phyloP scores from a whole-genome alignment of 2,329 filamentous ascomycete genomes.

The Penicillium hesseltinei region DNA sequence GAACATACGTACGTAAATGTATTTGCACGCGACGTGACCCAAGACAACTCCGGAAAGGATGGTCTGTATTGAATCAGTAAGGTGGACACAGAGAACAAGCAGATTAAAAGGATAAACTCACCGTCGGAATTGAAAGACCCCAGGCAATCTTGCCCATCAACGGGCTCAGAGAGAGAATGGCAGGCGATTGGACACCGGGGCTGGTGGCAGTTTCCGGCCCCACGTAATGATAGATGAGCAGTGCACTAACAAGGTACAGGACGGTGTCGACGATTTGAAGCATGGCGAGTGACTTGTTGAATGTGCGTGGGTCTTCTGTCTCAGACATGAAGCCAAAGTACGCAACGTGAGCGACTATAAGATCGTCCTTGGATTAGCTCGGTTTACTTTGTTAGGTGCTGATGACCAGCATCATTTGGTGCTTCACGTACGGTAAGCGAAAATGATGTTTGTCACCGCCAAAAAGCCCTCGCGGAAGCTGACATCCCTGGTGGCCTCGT shows the following conservation, averaged over 20 bases:
- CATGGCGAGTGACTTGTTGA: slow-evolving; percentile 60
- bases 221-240: slow-evolving; percentile 66
- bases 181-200: slow-evolving; percentile 57
- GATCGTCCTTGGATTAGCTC: not conserved
- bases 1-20: slow-evolving; percentile 64
- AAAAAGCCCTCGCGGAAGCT: slow-evolving; percentile 57
- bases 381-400: not conserved
- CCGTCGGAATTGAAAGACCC: slow-evolving; percentile 65
- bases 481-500: slow-evolving; percentile 40
- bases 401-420: not conserved
- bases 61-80: slow-evolving; percentile 42
- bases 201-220: slow-evolving; percentile 44
- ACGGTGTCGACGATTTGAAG: slow-evolving; percentile 60
- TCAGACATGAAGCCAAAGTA: slow-evolving; percentile 68
- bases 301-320: slow-evolving; percentile 59
- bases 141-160: slow-evolving; percentile 63
- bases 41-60: slow-evolving; percentile 69
- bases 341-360: slow-evolving; percentile 56
- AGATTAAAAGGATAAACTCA: slow-evolving; percentile 14
- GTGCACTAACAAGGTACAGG: slow-evolving; percentile 65
- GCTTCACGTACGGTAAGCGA: slow-evolving; percentile 57
- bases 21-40: slow-evolving; percentile 64
- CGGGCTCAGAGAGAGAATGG: slow-evolving; percentile 60
- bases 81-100: not conserved
- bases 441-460: slow-evolving; percentile 65